These are phyloP conservation scores for Euphrasia confusa DNA, from an alignment of 257 asterid species.

Conservation along the genomic window DNA sequence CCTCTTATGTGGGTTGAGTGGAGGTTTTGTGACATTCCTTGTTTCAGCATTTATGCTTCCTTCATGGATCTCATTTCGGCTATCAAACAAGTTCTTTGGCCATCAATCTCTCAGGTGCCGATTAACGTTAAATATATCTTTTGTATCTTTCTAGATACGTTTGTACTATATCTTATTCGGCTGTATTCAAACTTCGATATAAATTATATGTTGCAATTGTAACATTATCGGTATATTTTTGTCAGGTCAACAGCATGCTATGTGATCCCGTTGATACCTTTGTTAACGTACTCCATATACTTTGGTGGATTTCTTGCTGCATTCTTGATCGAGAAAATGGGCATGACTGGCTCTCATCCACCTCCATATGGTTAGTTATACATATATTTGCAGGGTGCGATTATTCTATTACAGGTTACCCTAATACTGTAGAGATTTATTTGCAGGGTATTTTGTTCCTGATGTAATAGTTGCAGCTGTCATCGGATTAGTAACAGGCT, in stretches of 20 bases:
- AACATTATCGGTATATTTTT: conserved; percentile 33
- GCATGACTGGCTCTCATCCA: conserved; percentile 89
- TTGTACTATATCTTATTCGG: conserved; percentile 7
- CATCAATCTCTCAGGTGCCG: conserved; percentile 70
- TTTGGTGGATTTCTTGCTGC: conserved; percentile 81
- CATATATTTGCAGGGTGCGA: background rate
- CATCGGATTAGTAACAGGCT: conserved; percentile 81
- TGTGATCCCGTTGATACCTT: conserved; percentile 71
- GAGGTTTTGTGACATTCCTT: conserved; percentile 78
- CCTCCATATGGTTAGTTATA: conserved; percentile 84
- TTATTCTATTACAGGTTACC: background rate
- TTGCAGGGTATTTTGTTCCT: conserved; percentile 84
- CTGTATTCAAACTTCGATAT: conserved; percentile 9
- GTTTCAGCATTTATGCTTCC: conserved; percentile 71
- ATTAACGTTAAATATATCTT: conserved; percentile 4
- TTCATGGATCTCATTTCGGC: conserved; percentile 68
- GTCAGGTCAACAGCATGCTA: conserved; percentile 78
- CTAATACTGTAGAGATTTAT: conserved; percentile 17
- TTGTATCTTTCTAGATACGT: conserved; percentile 7
- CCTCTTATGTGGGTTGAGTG: conserved; percentile 71
- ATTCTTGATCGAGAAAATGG: conserved; percentile 93
- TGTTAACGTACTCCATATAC: conserved; percentile 65
- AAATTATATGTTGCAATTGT: conserved; percentile 15
- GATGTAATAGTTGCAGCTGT: conserved; percentile 75
- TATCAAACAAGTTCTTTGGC: conserved; percentile 54